Evolutionary conservation across 176 grass and related monocot species (phyloP), one percentile per base, ranked within the genome.

Genomic region (Triticum turgidum): DNA sequence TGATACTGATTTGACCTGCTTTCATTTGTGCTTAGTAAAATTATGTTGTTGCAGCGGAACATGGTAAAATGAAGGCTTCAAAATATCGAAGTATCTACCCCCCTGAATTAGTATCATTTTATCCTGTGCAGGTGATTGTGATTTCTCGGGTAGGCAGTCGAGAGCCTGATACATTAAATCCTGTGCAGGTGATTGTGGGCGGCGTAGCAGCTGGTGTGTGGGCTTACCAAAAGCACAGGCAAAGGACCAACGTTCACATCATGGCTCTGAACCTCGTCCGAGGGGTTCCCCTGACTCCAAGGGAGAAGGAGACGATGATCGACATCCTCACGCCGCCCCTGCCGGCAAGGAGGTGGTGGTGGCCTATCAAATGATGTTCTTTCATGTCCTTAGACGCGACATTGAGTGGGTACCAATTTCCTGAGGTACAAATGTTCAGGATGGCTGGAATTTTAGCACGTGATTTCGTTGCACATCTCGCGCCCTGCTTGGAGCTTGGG

Each of bases 221-320:
- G 91, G 93, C 91, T 59, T 98, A 94, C 75, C 88, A 93, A 81
- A 98, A 86, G 77, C 91, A 95, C 74, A 91, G 91, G 82, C 88
- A 88, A 81, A 94, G 84, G 83, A 94, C 91, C 44, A 95, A 98
- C 65, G 93, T 98, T 76, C 93, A 98, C 81, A 89, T 98, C 58
- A 95, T 95, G 93, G 96, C 96, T 47, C 85, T 98, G 34, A 98
- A 98, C 51, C 90, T 96, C 0, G 59, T 98, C 47, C 78, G 97
- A 79, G 94, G 96, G 12, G 90, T 98, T 85, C 93, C 96, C 3
- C 87, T 98, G 83, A 98, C 91, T 62, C 85, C 87, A 2, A 98
- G 59, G 30, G 96, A 98, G 88, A 96, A 98, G 87, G 76, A 98
- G 78, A 83, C 84, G 25, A 98, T 96, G 93, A 68, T 96, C 1